Conservation (phyloP, 2,329 filamentous ascomycete genomes). For the Fusarium falciforme region DNA sequence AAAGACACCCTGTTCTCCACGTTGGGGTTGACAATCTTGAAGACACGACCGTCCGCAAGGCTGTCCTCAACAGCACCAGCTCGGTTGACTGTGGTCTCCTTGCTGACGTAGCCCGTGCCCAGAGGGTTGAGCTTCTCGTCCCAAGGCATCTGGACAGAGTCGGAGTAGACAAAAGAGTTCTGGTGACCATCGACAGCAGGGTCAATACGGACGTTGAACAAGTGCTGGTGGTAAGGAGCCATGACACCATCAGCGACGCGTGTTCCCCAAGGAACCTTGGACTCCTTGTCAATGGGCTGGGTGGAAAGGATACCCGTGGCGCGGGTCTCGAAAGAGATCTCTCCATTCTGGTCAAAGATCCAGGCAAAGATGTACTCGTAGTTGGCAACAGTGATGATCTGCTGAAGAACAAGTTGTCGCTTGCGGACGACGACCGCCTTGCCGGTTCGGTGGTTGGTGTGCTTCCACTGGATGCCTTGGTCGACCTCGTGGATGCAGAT, state of each 20-base stretch:
- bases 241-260: constrained; percentile 68
- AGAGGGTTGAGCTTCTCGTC: constrained; percentile 44
- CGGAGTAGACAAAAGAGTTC: constrained; percentile 17
- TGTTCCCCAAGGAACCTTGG: constrained; percentile 60
- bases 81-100: not conserved
- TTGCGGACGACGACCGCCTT: constrained; percentile 65
- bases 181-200: constrained; percentile 70
- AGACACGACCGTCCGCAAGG: not conserved
- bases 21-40: not conserved
- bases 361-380: constrained; percentile 51
- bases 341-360: constrained; percentile 62
- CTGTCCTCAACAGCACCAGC: not conserved
- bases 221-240: constrained; percentile 73
- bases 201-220: constrained; percentile 71
- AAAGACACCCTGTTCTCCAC: not conserved
- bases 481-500: constrained; percentile 28
- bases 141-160: constrained; percentile 6
- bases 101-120: constrained; percentile 54
- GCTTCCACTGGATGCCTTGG: constrained; percentile 25
- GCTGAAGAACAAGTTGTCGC: constrained; percentile 69
- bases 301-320: constrained; percentile 70
- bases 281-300: constrained; percentile 64
- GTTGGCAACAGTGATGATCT: constrained; percentile 71
- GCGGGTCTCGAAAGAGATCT: constrained; percentile 65
- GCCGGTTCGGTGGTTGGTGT: constrained; percentile 23